These are phyloP conservation scores for Bisporella sp. DNA, from an alignment of 2,329 filamentous ascomycete species.

Conservation along the genomic window DNA sequence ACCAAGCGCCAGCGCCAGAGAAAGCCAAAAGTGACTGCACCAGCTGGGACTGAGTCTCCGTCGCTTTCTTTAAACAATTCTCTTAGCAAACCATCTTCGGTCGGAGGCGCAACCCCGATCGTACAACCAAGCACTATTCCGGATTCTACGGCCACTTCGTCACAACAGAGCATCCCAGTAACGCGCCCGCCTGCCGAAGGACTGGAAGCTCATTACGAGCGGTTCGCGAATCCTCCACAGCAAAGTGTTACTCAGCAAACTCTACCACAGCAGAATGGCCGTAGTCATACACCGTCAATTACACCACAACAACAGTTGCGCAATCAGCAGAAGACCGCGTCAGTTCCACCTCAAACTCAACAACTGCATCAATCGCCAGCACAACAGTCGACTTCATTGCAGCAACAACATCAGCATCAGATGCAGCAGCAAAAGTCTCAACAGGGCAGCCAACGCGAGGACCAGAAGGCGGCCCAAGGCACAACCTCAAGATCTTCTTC, in stretches of 20 bases:
- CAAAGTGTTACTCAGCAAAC: slow-evolving; percentile 3
- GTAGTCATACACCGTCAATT: slow-evolving; percentile 18
- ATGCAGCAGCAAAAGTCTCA: slow-evolving; percentile 20
- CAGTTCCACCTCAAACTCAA: slow-evolving; percentile 5
- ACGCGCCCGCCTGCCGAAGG: slow-evolving; percentile 25
- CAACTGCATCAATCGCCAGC: slow-evolving; percentile 18
- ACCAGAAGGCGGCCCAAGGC: slow-evolving; percentile 18
- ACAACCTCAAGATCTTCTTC: slow-evolving; percentile 17
- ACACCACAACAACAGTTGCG: slow-evolving; percentile 22
- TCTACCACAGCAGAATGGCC: slow-evolving; percentile 20
- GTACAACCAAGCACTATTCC: slow-evolving; percentile 22
- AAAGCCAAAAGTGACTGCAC: slow-evolving; percentile 30
- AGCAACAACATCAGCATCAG: slow-evolving; percentile 12
- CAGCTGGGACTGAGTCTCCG: slow-evolving; percentile 17
- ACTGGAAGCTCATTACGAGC: slow-evolving; percentile 27
- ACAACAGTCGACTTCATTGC: slow-evolving; percentile 11
- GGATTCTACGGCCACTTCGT: slow-evolving; percentile 19
- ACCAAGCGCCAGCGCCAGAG: slow-evolving; percentile 33
- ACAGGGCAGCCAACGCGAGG: slow-evolving; percentile 20
- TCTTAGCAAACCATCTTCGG: background rate
- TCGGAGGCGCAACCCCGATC: slow-evolving; percentile 19
- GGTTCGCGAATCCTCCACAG: slow-evolving; percentile 12
- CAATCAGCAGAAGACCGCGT: slow-evolving; percentile 17
- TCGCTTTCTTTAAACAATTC: slow-evolving; percentile 3
- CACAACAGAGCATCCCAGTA: slow-evolving; percentile 18